Base-by-base conservation (phyloP, 1,139 yeast species). In the Candida tetrigidarum region DNA sequence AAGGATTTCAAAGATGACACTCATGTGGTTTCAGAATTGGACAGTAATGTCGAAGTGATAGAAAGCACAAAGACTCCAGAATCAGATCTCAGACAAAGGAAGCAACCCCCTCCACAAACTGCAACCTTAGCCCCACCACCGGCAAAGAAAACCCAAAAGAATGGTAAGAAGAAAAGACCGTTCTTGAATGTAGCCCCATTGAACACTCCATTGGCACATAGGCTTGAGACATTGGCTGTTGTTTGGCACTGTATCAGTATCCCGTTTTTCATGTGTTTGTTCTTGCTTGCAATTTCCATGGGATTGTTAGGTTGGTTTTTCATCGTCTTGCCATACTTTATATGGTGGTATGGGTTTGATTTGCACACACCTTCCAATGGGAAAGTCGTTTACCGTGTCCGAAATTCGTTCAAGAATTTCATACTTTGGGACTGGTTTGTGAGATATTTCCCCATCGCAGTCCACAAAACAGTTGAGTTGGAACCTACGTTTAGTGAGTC, bases 191-290 rank as follows among this genome's bases (percentile, higher is more conserved):
- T 74, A 44, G 81, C 86, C 0, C 86, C 87, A 0, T 56, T 81
- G 37, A 63, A 68, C 32, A 78, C 83, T 1, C 88, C 92, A 1
- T 53, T 81, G 45, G 58, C 66, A 18, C 72, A 86, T 50, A 66
- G 96, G 42, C 60, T 86, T 26, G 86, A 90, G 57, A 89, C 93
- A 1, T 58, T 85, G 4, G 84, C 84, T 1, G 82, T 92, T 16
- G 74, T 88, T 4, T 81, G 89, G 83, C 97, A 91, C 63, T 81
- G 87, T 3, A 72, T 88, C 20, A 76, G 89, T 3, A 84, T 92
- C 37, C 90, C 95, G 0, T 59, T 77, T 1, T 79, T 82, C 49
- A 59, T 76, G 1, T 67, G 83, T 8, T 51, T 83, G 9, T 79
- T 86, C 52, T 60, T 74, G 19, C 66, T 86, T 40, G 62, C 86